Base-by-base conservation (phyloP, 2,329 filamentous ascomycete species). In the Stemphylium beticola region DNA sequence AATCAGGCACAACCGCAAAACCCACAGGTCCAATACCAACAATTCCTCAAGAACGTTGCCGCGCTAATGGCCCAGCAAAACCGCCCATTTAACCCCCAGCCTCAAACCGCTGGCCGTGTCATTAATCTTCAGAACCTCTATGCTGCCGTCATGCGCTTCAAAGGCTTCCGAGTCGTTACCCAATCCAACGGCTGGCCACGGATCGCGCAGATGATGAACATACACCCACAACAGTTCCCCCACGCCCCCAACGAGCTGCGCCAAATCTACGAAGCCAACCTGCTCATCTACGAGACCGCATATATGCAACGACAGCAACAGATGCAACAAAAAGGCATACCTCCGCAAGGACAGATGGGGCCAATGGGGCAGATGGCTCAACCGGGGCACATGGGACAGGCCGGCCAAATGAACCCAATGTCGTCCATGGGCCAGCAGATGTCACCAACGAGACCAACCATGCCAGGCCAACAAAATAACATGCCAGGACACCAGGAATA, bases 121-220 rank as follows among this genome's bases (percentile, higher is more conserved):
- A 81, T 98, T 33, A 88, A 89, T 65, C 77, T 97, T 11, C 85
- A 91, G 68, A 84, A 87, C 57, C 80, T 98, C 3, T 98, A 96
- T 73, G 85, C 88, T 57, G 81, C 85, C 0, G 90, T 96, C 1
- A 84, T 88, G 62, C 93, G 90, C 65, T 82, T 85, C 61, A 91
- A 90, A 20, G 92, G 92, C 4, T 95, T 89, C 51, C 90, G 89
- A 64, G 85, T 83, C 56, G 86, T 96, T 3, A 88, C 86, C 0
- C 82, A 84, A 20, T 80, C 81, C 20, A 90, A 91, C 60, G 81
- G 83, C 53, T 98, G 95, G 95, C 80, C 82, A 1, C 83, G 86
- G 44, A 81, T 97, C 49, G 87, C 91, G 1, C 63, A 86, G 20
- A 73, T 75, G 57, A 64, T 81, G 60, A 72, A 75, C n/a, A 77